These are phyloP conservation scores for Funneliformis caledonium DNA, from an alignment of 371 early-diverging fungal species.

Conservation along the genomic window DNA sequence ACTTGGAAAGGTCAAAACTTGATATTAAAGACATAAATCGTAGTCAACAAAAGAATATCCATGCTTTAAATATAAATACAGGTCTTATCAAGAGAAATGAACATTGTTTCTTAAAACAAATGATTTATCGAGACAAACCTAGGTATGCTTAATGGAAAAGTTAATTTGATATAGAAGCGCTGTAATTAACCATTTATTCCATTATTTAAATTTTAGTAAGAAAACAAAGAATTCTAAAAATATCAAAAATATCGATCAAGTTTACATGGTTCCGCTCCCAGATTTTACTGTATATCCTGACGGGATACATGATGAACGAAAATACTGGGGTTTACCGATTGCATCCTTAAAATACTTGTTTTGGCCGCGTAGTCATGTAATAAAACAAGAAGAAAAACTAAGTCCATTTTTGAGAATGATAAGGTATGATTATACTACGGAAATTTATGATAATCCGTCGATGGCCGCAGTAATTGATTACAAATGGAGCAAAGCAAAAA, in stretches of 20 bases:
- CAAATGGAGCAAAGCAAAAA: neutral
- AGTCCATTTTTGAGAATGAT: constrained; percentile 10
- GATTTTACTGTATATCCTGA: constrained; percentile 23
- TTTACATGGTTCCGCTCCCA: constrained; percentile 15
- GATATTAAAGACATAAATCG: neutral
- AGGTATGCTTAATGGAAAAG: neutral
- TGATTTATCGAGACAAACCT: too few species aligned
- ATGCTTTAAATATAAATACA: neutral
- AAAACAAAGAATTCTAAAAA: too few species aligned
- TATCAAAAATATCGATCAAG: neutral
- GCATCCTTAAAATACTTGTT: neutral
- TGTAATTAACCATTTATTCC: too few species aligned
- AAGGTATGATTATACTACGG: neutral
- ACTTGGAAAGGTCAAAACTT: neutral
- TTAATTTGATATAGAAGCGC: too few species aligned
- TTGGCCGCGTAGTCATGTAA: constrained; percentile 1
- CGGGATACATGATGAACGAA: neutral
- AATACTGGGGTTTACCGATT: neutral
- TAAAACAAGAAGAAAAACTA: neutral
- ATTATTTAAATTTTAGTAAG: too few species aligned
- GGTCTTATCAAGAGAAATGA: neutral
- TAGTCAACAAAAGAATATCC: neutral
- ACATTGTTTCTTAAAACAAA: neutral
- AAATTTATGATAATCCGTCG: constrained; percentile 3
- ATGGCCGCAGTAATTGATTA: constrained; percentile 7